Evolutionary conservation across 73 alveolate genomes (phyloP).

Genomic region (Halteria grandinella): DNA sequence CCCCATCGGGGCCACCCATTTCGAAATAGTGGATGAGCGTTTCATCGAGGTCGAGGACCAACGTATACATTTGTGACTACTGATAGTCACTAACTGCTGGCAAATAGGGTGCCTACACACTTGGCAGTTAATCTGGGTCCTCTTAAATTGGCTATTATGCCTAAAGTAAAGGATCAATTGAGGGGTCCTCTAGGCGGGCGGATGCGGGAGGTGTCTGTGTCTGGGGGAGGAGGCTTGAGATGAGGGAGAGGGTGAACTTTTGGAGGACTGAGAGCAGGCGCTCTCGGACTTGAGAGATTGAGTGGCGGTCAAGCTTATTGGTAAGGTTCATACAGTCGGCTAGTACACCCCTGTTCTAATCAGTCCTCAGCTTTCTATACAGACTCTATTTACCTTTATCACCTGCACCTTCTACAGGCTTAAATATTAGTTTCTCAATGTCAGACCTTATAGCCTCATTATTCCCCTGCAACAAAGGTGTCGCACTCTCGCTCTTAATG

Average conservation of each 20-base stretch:
- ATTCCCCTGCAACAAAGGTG: constrained; percentile 6
- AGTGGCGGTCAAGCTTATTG: constrained; percentile 19
- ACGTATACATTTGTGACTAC: constrained; percentile 67
- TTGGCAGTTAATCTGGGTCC: constrained; percentile 28
- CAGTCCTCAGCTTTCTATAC: too few relatives aligned
- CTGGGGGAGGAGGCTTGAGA: too few relatives aligned
- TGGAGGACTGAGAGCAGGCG: constrained; percentile 13
- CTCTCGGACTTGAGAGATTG: constrained; percentile 31
- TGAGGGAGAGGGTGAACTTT: constrained; percentile 21
- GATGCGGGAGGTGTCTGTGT: too few relatives aligned
- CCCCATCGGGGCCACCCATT: constrained; percentile 61
- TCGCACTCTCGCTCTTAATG: constrained; percentile 22
- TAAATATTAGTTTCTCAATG: too few relatives aligned
- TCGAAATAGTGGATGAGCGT: constrained; percentile 88
- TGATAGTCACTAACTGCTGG: constrained; percentile 40
- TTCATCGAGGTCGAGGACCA: constrained; percentile 83
- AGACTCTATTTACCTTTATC: too few relatives aligned
- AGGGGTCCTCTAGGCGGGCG: too few relatives aligned
- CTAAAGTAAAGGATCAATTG: too few relatives aligned
- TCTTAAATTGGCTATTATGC: too few relatives aligned
- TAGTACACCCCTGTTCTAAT: constrained; percentile 18
- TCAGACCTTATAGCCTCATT: constrained; percentile 39
- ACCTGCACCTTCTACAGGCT: too few relatives aligned
- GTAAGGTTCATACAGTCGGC: background rate
- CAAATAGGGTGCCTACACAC: constrained; percentile 54